phyloP scores from a whole-genome alignment of 2,329 filamentous ascomycete species.

The Diaporthe eres region DNA sequence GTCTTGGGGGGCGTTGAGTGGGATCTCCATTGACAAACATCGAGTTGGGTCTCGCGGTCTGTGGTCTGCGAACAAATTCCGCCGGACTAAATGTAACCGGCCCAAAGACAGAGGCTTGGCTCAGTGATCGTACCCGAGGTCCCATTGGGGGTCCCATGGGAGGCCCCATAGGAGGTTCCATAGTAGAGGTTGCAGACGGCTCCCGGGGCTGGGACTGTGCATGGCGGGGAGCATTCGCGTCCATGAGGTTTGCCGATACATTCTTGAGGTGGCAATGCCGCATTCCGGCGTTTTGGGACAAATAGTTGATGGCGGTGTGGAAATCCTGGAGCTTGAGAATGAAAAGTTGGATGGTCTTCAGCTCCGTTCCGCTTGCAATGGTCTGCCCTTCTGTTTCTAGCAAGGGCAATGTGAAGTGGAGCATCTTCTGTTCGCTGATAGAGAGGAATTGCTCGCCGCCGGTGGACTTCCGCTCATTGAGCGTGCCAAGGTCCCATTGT shows the following conservation, averaged over 20 bases:
- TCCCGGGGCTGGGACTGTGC: not conserved
- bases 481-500: slow-evolving; percentile 34
- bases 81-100: not conserved
- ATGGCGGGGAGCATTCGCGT: no score
- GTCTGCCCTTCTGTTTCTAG: not conserved
- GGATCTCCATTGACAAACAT: not conserved
- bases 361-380: not conserved
- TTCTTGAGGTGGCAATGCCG: not conserved
- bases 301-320: slow-evolving; percentile 30
- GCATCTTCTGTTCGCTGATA: not conserved
- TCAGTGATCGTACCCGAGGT: not conserved
- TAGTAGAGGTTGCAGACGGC: not conserved
- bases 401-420: slow-evolving; percentile 32
- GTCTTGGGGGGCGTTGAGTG: no score
- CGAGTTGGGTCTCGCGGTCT: not conserved
- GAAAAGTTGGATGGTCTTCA: slow-evolving; percentile 24
- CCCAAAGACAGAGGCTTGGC: not conserved
- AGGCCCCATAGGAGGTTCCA: not conserved
- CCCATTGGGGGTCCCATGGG: not conserved
- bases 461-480: not conserved
- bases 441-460: slow-evolving; percentile 10
- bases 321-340: slow-evolving; percentile 16
- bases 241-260: no score
- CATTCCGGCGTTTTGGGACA: slow-evolving; percentile 31
- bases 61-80: not conserved